Evolutionary conservation across 2,329 filamentous ascomycete species (phyloP), one percentile per base, ranked within the genome.

Genomic region (Penicillium paneum): DNA sequence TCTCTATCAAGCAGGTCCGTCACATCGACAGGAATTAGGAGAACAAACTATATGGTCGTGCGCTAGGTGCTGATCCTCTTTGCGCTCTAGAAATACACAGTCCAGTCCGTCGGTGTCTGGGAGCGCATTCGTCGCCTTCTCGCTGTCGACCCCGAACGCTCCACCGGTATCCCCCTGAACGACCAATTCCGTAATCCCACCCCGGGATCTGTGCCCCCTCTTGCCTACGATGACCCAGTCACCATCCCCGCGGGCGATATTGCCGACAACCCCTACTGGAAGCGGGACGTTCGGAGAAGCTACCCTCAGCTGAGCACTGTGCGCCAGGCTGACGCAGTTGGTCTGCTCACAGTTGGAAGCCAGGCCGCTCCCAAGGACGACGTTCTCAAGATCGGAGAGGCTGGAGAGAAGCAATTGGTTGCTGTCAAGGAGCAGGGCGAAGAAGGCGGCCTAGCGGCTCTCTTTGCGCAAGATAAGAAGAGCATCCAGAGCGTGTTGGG

Each of bases 231-330:
- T 72, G 91, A 96, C 72, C 89, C 90, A 21, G 88, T 93, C 56
- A 95, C 90, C 13, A 56, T 88, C 0, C 91, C 91, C n/a, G 89
- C 91, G 2, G 90, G 83, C 63, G 91, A 96, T 72, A 86, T 96
- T 66, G 91, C 91, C 67, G 90, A 93, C 74, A 96, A 96, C 78
- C 85, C 91, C 35, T 96, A 97, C 80, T 99, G 91, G 91, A 95
- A 96, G 82, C 91, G 94, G 68, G 94, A 99, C 71, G 75, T 79
- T 58, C 89, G 94, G 66, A 84, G 94, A 67, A 82, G 81, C 67
- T 97, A 97, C 78, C 89, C 94, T 31, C 83, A 81, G 65, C 81
- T 89, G 53, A 93, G 88, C 69, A 86, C 90, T 42, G 83, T 99
- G 58, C 87, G 80, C 56, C 94, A 97, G 79, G 84, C 84, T 43